phyloP scores from a whole-genome alignment of 2,329 filamentous ascomycete species.

The Trichoderma koningiopsis region DNA sequence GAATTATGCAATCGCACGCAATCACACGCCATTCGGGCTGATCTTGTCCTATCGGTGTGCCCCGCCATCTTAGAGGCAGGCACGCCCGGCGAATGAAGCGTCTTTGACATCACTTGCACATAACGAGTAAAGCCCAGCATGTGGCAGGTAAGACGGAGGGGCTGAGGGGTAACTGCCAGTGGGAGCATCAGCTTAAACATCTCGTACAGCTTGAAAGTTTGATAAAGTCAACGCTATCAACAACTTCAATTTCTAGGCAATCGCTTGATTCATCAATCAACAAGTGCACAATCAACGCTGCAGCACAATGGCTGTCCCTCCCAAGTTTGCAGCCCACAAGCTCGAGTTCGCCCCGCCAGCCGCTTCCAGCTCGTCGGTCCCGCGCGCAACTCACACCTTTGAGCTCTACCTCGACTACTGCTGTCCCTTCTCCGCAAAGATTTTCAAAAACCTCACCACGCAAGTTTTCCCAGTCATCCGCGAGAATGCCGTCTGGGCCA shows the following conservation, averaged over 20 bases:
- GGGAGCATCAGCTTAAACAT: not conserved
- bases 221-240: not conserved
- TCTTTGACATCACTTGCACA: constrained; percentile 1
- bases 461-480: constrained; percentile 65
- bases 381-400: constrained; percentile 58
- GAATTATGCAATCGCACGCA: constrained; percentile 12
- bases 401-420: constrained; percentile 84
- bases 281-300: not conserved
- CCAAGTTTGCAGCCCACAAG: constrained; percentile 75
- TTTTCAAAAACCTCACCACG: constrained; percentile 64
- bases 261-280: not conserved
- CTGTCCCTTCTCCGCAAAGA: constrained; percentile 69
- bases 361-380: constrained; percentile 38
- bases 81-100: not conserved
- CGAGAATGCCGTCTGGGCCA: constrained; percentile 56
- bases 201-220: not conserved
- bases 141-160: constrained; percentile 1
- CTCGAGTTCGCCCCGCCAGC: constrained; percentile 52
- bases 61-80: not conserved
- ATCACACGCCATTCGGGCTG: constrained; percentile 18
- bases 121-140: not conserved
- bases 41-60: not conserved
- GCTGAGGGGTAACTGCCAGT: not conserved
- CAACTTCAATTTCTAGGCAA: constrained; percentile 26
- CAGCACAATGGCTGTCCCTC: constrained; percentile 68